Conservation (phyloP, 1,284 basidiomycete species). For the Sporisorium sorghi region DNA sequence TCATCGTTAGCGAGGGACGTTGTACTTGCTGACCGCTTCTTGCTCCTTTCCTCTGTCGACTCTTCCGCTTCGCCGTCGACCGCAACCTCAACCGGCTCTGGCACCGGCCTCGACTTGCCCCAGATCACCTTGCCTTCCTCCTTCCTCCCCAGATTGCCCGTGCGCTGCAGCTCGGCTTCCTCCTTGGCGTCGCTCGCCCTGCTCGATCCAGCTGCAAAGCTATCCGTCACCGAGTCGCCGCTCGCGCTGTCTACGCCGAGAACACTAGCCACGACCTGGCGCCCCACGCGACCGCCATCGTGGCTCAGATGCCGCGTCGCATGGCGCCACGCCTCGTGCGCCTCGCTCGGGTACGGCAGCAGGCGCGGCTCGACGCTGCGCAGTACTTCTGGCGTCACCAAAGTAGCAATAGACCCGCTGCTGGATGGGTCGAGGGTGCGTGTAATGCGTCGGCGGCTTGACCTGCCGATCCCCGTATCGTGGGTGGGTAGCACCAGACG, state of each 20-base stretch:
- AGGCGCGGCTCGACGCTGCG: conserved; percentile 24
- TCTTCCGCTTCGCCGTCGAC: not conserved
- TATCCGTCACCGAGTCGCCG: conserved; percentile 28
- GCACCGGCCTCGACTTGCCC: conserved; percentile 32
- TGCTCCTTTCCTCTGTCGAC: not conserved
- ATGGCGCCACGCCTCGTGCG: conserved; percentile 15
- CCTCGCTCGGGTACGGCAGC: conserved; percentile 20
- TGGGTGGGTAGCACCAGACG: conserved; percentile 19
- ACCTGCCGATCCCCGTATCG: not conserved
- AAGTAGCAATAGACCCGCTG: not conserved
- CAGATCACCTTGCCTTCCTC: conserved; percentile 24
- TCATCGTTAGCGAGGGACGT: not conserved
- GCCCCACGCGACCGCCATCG: conserved; percentile 7
- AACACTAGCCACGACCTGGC: conserved; percentile 29
- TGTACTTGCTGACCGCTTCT: conserved; percentile 10
- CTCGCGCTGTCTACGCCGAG: conserved; percentile 20
- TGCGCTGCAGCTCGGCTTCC: not conserved
- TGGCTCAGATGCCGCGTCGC: conserved; percentile 23
- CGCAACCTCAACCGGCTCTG: conserved; percentile 7
- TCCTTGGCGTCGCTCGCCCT: not conserved
- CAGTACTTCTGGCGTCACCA: conserved; percentile 25
- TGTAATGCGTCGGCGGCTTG: conserved; percentile 10
- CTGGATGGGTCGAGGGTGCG: conserved; percentile 6
- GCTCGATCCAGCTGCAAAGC: conserved; percentile 26
- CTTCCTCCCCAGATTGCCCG: conserved; percentile 18